Base-by-base conservation (phyloP, 108 stramenopile species). In the Ochromonas danica region DNA sequence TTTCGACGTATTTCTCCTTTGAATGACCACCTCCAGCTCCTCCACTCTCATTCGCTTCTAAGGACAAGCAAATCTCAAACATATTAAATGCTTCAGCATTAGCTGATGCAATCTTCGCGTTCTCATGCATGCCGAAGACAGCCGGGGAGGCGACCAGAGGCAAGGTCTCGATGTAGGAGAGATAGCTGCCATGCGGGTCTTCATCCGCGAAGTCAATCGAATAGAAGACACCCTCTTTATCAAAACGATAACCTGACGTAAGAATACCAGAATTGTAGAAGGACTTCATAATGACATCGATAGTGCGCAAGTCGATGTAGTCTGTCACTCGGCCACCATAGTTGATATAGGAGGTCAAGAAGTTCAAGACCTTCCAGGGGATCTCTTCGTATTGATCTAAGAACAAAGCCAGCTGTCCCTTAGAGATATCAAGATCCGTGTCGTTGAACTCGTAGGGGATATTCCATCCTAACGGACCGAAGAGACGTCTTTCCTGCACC, bases 271-370 rank as follows among this genome's bases (percentile, higher is more conserved):
- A 78, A 33, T 61, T 39, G 61, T 85, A 86, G 81, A 79, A 88
- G 51, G 38, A 28, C 3, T 83, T 45, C 85, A 87, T 86, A 39
- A 89, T 38, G 28, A 84, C 83, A n/a, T 88, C 85, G 25, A 88
- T 84, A 1, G 87, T 88, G 33, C 89, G 84, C 22, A 88, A 71
- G 45, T 89, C 89, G 41, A 86, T 87, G 77, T 87, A 85, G 80
- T 89, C 89, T 6, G 89, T 89, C 10, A 89, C 88, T 30, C 89
- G 78, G 0, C 89, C 89, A 6, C 89, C 89, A 81, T 89, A 89
- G 71, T 87, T 89, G 65, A 89, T 89, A 62, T 89, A 88, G 42
- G 86, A 85, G 17, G 88, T 87, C 36, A 89, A 70, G 86, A 87
- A 89, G 71, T 79, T 65, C 36, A 89, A 65, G 25, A 86, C 87